Evolutionary conservation across 352 stramenopile genomes (phyloP), one percentile per base, ranked within the genome.

Genomic region (Phytopythium ostracodes): DNA sequence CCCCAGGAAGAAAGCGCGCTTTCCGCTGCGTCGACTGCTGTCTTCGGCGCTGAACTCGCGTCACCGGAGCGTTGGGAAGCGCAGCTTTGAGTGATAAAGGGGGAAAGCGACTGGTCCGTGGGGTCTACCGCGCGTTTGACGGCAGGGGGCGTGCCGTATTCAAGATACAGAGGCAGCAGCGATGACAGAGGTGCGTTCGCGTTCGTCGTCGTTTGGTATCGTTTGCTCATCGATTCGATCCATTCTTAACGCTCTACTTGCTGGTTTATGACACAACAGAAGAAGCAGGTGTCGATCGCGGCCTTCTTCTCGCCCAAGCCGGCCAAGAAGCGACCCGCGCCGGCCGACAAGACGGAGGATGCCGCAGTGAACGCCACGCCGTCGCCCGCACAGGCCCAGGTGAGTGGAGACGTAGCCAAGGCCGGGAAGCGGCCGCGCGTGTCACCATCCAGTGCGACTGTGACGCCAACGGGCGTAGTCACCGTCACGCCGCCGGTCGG

Each of bases 201-300:
- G 22, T 35, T 22, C 22, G 3, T 4, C 7, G 24, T 35, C 14
- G 24, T 35, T 31, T 18, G 14, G 4, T 22, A 25, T 14, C 24
- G 46, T 27, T 20, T 22, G 12, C 14, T 2, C 24, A 17, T 17
- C 20, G 46, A 31, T 31, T 25, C 10, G 22, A 31, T 9, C 44
- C 6, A 0, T 17, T 31, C 8, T 22, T 25, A 22, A 17, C n/a
- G 10, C 44, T 12, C 9, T 54, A 35, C 17, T 11, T 15, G 0
- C 49, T 12, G 6, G 24, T 25, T 20, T 11, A 31, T 31, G 12
- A 8, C 22, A 1, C n/a, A 5, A 4, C 42, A 81, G 69, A 70
- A 79, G 62, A 92, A 94, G 60, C 83, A 95, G 67, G 79, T 75
- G 38, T 85, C 81, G 14, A 89, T 95, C 66, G 76, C 78, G 44